Conservation (phyloP, 2,329 filamentous ascomycete species). For the Aspergillus sp. region DNA sequence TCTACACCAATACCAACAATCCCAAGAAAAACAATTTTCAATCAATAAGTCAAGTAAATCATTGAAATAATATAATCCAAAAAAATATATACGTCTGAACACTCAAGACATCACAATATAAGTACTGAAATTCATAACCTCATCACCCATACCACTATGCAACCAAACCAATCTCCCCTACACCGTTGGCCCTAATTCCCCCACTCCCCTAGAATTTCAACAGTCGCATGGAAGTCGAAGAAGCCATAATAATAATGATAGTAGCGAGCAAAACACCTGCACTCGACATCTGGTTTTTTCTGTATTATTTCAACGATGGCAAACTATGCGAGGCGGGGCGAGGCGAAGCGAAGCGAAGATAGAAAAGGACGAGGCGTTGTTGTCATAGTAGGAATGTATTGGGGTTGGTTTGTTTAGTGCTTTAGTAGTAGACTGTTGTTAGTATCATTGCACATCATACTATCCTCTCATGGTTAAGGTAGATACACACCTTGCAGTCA, state of each 20-base stretch:
- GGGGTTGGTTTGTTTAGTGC: background rate
- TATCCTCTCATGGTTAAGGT: background rate
- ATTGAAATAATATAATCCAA: background rate
- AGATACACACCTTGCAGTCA: constrained; percentile 1
- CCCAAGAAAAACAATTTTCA: background rate
- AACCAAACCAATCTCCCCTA: background rate
- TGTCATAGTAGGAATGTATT: no score
- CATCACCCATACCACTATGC: background rate
- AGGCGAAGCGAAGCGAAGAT: background rate
- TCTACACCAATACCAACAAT: no score
- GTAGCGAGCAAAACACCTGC: no score
- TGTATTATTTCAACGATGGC: no score
- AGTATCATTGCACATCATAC: no score
- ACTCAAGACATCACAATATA: background rate
- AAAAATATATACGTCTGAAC: background rate
- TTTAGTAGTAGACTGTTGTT: background rate
- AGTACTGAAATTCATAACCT: background rate
- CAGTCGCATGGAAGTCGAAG: no score
- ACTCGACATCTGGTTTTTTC: no score
- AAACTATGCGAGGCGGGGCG: no score
- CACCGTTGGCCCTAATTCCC: background rate
- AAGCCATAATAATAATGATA: no score
- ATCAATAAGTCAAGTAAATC: background rate
- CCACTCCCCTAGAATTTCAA: no score
- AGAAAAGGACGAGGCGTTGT: background rate